phyloP scores from a whole-genome alignment of 192 early-diverging fungal genomes.

The Linnemannia schmuckeri region DNA sequence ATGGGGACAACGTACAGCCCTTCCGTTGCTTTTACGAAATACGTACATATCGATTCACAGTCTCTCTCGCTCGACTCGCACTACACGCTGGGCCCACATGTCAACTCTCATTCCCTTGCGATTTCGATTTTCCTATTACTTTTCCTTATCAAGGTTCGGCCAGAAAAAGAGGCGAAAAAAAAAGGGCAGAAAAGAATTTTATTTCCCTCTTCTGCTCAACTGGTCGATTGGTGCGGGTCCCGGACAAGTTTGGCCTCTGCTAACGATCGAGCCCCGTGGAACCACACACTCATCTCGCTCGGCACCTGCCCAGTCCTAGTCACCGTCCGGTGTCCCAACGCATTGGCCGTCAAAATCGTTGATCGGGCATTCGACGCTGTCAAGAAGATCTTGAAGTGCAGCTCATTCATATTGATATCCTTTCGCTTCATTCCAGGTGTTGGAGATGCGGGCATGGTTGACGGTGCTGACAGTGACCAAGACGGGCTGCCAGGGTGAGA shows the following conservation, averaged over 20 bases:
- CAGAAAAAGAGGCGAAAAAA: not conserved
- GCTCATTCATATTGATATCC: slow-evolving; percentile 46
- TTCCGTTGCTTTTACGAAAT: not conserved
- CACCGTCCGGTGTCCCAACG: slow-evolving; percentile 40
- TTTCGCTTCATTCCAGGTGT: not conserved
- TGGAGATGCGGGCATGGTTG: not conserved
- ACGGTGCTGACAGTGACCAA: not conserved
- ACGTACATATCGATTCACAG: not conserved
- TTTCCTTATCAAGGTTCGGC: slow-evolving; percentile 1
- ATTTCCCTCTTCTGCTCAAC: not conserved
- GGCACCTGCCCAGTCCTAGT: slow-evolving; percentile 25
- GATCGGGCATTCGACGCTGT: slow-evolving; percentile 23
- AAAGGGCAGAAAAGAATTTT: not conserved
- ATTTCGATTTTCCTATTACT: too few species aligned
- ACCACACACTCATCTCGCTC: slow-evolving; percentile 45
- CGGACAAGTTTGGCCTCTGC: slow-evolving; percentile 40
- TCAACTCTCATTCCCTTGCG: not conserved
- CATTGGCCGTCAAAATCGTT: slow-evolving; percentile 47
- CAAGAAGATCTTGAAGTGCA: slow-evolving; percentile 40
- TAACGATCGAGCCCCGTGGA: slow-evolving; percentile 38
- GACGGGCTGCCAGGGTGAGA: not conserved
- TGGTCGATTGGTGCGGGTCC: not conserved
- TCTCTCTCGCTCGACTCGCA: not conserved
- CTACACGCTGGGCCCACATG: not conserved
- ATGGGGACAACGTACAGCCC: not conserved